Conservation (phyloP, 2,329 filamentous ascomycete species). For the Ophiocordyceps unilateralis region DNA sequence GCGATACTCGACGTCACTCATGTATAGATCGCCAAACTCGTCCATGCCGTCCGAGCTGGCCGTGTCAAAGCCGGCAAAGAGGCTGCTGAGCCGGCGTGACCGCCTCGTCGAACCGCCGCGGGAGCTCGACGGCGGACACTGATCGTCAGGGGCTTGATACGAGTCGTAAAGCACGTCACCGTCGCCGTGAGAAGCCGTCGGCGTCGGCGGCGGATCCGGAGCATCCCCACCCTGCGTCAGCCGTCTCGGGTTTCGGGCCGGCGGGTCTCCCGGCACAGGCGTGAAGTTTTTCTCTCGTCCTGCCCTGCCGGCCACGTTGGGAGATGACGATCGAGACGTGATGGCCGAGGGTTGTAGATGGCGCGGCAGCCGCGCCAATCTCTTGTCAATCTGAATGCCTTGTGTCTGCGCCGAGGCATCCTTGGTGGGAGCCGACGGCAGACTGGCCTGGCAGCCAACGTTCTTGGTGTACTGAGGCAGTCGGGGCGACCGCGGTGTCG, state of each 20-base stretch:
- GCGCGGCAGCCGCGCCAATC: constrained; percentile 55
- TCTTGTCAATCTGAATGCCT: constrained; percentile 68
- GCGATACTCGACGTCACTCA: constrained; percentile 50
- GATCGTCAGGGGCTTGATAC: constrained; percentile 68
- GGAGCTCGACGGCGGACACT: constrained; percentile 49
- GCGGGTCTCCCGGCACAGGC: constrained; percentile 33
- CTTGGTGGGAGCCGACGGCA: constrained; percentile 9
- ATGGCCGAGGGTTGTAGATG: constrained; percentile 70
- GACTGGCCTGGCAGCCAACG: constrained; percentile 60
- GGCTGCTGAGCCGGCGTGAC: constrained; percentile 60
- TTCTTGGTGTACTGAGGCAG: constrained; percentile 73
- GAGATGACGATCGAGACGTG: constrained; percentile 40
- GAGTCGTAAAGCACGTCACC: constrained; percentile 34
- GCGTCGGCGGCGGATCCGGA: constrained; percentile 32
- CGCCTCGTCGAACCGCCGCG: constrained; percentile 41
- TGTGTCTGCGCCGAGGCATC: constrained; percentile 60
- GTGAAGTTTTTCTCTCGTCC: constrained; percentile 26
- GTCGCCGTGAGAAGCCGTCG: constrained; percentile 18
- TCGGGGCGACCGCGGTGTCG: constrained; percentile 55
- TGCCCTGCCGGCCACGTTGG: constrained; percentile 19
- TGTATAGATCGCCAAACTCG: constrained; percentile 41
- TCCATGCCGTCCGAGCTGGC: constrained; percentile 50
- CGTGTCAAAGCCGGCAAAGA: constrained; percentile 74
- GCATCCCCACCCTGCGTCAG: constrained; percentile 28
- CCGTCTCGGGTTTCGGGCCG: constrained; percentile 43